Evolutionary conservation across 306 rosid genomes (phyloP).

Genomic region (Gastrolobium villosum): DNA sequence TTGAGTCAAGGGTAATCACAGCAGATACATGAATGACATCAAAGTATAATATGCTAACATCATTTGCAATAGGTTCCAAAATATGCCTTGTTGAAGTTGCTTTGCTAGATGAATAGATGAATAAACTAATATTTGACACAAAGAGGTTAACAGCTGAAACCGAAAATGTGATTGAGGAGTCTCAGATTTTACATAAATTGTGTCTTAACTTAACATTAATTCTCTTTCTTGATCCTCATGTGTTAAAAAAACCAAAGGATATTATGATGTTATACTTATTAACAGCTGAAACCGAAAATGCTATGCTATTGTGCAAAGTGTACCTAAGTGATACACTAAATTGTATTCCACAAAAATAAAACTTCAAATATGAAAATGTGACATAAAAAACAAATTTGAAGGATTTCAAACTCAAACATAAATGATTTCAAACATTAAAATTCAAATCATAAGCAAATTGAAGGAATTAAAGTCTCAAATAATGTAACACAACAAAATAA

Average conservation of each 20-base stretch:
- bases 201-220: background rate
- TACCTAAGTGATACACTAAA: too few species aligned
- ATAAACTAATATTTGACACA: too few species aligned
- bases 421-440: too few species aligned
- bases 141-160: constrained; percentile 5
- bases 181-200: background rate
- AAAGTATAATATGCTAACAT: constrained; percentile 13
- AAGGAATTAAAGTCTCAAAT: too few species aligned
- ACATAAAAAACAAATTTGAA: too few species aligned
- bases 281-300: too few species aligned
- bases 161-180: background rate
- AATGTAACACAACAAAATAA: too few species aligned
- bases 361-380: too few species aligned
- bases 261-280: background rate
- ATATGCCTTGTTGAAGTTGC: background rate
- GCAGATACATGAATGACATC: background rate
- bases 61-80: constrained; percentile 9
- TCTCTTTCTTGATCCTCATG: background rate
- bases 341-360: too few species aligned
- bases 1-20: constrained; percentile 7
- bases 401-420: too few species aligned
- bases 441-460: too few species aligned
- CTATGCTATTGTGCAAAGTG: too few species aligned
- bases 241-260: background rate
- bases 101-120: background rate